These are phyloP conservation scores for Agrostemma githago DNA, from an alignment of 148 eudicot species.

Conservation along the genomic window DNA sequence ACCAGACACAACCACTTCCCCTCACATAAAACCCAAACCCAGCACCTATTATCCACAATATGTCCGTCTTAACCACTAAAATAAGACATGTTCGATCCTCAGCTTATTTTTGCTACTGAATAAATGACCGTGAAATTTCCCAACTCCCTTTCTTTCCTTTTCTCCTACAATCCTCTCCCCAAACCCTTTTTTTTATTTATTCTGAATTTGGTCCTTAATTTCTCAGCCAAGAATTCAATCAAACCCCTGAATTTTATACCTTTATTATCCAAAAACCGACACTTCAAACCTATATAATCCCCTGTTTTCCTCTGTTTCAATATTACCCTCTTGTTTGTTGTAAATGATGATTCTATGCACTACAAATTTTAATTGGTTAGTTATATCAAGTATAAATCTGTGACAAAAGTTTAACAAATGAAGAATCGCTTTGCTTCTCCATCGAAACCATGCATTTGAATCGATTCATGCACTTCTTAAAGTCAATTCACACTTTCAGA, in stretches of 20 bases:
- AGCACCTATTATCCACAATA: too few species aligned
- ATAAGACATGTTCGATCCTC: not conserved
- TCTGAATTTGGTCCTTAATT: constrained; percentile 15
- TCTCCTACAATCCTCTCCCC: constrained; percentile 17
- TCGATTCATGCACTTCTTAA: constrained; percentile 69
- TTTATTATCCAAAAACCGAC: not conserved
- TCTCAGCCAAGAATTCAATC: constrained; percentile 23
- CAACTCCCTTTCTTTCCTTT: constrained; percentile 1
- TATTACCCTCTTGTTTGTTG: not conserved
- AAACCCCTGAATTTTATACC: constrained; percentile 3
- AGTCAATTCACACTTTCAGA: constrained; percentile 68
- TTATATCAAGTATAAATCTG: not conserved
- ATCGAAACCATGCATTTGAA: constrained; percentile 57
- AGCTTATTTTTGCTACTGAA: not conserved
- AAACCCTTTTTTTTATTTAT: not conserved
- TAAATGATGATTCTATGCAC: not conserved
- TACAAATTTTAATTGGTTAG: constrained; percentile 15
- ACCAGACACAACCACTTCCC: constrained; percentile 15
- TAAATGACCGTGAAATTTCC: constrained; percentile 32
- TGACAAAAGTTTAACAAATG: constrained; percentile 14
- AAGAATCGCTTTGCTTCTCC: constrained; percentile 3
- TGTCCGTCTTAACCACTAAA: too few species aligned
- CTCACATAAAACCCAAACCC: not conserved
- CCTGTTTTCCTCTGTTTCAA: constrained; percentile 7
- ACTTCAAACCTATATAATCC: constrained; percentile 4